Conservation (phyloP, 1,284 basidiomycete genomes). For the Mycena sp. region DNA sequence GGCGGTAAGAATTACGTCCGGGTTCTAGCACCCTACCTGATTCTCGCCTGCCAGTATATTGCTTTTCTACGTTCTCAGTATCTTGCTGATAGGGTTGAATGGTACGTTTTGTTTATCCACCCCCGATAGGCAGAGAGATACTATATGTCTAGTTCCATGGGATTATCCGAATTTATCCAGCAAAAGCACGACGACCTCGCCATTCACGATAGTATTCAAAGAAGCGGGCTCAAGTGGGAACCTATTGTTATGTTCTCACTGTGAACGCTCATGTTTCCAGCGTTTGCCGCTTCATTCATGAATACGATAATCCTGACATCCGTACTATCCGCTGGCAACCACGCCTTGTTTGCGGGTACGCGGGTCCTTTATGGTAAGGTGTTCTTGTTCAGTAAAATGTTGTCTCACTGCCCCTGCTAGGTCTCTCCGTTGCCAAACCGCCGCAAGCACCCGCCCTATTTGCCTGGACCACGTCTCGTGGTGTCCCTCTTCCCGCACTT, state of each 20-base stretch:
- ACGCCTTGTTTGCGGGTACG: constrained; percentile 82
- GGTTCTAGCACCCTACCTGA: neutral
- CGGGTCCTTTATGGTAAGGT: constrained; percentile 71
- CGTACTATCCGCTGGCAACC: constrained; percentile 82
- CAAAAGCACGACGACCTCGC: constrained; percentile 73
- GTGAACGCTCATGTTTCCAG: constrained; percentile 44
- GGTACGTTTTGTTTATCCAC: constrained; percentile 47
- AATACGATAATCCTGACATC: constrained; percentile 83
- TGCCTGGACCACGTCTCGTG: constrained; percentile 64
- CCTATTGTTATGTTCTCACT: neutral
- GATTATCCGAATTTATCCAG: constrained; percentile 80
- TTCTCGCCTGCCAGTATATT: constrained; percentile 60
- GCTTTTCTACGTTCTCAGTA: constrained; percentile 75
- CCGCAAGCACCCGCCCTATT: constrained; percentile 71
- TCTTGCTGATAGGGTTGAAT: constrained; percentile 77
- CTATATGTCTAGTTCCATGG: constrained; percentile 67
- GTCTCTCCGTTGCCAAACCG: constrained; percentile 65
- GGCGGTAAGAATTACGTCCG: constrained; percentile 59
- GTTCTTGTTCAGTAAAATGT: neutral
- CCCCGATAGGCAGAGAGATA: neutral
- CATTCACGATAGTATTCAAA: constrained; percentile 80
- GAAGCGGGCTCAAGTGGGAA: constrained; percentile 74
- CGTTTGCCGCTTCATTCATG: constrained; percentile 78
- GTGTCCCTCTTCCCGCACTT: constrained; percentile 73
- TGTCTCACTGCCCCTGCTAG: constrained; percentile 34